Percentiles rank a stretch among this genome's conserved stretches.
Conservation (phyloP, 2,329 filamentous ascomycete species). For the Podosphaera leucotricha region DNA sequence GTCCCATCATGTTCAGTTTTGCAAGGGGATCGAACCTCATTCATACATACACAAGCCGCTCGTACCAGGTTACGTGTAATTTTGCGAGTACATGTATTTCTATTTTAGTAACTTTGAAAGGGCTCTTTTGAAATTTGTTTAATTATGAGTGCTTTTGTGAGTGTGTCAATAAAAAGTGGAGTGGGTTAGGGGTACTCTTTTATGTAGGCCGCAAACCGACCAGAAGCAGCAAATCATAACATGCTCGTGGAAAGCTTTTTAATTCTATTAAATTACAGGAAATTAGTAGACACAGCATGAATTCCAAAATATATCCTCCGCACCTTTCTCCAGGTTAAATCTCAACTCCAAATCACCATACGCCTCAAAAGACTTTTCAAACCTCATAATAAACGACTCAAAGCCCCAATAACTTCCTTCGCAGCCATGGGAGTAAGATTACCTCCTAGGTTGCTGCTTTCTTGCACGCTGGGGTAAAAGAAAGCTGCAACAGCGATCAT, state of each 20-base stretch:
- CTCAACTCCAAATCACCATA: neutral
- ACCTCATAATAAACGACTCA: neutral
- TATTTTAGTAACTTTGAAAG: too few relatives aligned
- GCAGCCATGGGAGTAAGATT: neutral
- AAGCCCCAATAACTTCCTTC: neutral
- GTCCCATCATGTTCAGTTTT: too few relatives aligned
- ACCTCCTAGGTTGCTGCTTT: conserved; percentile 21
- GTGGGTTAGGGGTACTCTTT: too few relatives aligned
- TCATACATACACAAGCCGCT: too few relatives aligned
- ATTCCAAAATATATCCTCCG: neutral
- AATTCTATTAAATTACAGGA: neutral
- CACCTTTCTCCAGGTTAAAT: neutral
- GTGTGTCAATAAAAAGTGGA: too few relatives aligned
- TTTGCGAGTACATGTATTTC: too few relatives aligned
- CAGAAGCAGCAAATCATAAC: too few relatives aligned
- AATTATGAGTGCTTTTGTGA: too few relatives aligned
- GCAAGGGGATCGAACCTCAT: too few relatives aligned
- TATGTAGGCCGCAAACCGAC: too few relatives aligned
- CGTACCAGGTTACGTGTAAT: too few relatives aligned
- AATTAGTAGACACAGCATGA: neutral
- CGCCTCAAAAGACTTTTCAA: neutral
- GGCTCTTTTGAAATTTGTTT: too few relatives aligned
- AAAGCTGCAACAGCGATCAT: conserved; percentile 45
- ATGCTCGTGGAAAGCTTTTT: neutral
- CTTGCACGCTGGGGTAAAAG: conserved; percentile 32